These are phyloP conservation scores for Lasiodiplodia sp. DNA, from an alignment of 2,329 filamentous ascomycete genomes.

Conservation along the genomic window DNA sequence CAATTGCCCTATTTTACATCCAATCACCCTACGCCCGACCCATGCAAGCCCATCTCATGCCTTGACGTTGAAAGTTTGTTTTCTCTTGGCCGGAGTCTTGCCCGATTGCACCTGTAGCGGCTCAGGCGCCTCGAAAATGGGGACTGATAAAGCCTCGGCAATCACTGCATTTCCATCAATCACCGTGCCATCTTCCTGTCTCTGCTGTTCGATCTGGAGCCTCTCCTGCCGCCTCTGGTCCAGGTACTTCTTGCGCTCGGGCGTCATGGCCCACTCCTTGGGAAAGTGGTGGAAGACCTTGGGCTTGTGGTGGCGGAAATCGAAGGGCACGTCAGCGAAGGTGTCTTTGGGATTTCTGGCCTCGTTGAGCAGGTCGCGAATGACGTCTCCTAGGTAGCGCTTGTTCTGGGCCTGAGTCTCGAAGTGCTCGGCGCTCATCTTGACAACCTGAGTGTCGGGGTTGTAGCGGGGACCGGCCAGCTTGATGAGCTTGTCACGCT, in stretches of 20 bases:
- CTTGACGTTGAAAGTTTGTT: conserved; percentile 10
- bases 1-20: conserved; percentile 2
- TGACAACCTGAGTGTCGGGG: conserved; percentile 79
- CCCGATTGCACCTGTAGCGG: neutral
- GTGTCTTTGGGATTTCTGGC: conserved; percentile 79
- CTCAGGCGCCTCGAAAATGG: conserved; percentile 10
- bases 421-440: conserved; percentile 90
- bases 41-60: conserved; percentile 9
- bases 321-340: conserved; percentile 88
- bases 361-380: conserved; percentile 75
- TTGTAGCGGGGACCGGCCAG: conserved; percentile 87
- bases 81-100: conserved; percentile 1
- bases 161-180: conserved; percentile 60
- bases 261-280: conserved; percentile 80
- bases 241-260: conserved; percentile 71
- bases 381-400: conserved; percentile 83
- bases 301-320: conserved; percentile 81
- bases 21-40: conserved; percentile 15
- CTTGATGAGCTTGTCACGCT: conserved; percentile 85
- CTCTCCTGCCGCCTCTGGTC: conserved; percentile 64
- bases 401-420: conserved; percentile 95
- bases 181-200: conserved; percentile 61
- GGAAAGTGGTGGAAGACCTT: conserved; percentile 77
- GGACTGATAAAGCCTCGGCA: conserved; percentile 20
- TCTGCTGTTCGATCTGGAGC: conserved; percentile 62